Percentiles rank a stretch among this genome's conserved stretches.
phyloP scores from a whole-genome alignment of 345 rosid species.

The Aegle marmelos region DNA sequence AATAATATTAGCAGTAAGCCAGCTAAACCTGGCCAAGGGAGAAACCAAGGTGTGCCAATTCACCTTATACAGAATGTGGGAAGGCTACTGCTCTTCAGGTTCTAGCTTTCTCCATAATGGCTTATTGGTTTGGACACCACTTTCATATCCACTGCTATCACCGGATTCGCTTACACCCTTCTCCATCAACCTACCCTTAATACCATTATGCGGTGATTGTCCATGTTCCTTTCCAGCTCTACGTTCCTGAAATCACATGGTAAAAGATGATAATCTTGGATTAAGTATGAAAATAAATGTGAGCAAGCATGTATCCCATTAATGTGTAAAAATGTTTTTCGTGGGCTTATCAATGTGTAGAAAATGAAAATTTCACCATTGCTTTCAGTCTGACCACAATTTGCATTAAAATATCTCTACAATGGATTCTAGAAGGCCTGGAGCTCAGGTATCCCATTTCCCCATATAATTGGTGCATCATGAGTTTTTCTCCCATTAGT shows the following conservation, averaged over 20 bases:
- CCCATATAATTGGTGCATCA: background rate
- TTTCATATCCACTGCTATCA: slow-evolving; percentile 75
- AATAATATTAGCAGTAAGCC: background rate
- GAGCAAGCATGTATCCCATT: background rate
- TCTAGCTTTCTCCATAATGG: slow-evolving; percentile 45
- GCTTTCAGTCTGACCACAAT: background rate
- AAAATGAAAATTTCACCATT: background rate
- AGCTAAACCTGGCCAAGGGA: background rate
- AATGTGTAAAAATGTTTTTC: background rate
- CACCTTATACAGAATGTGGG: slow-evolving; percentile 15
- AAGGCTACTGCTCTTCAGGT: slow-evolving; percentile 38
- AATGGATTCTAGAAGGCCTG: background rate
- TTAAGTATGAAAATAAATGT: background rate
- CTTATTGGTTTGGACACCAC: slow-evolving; percentile 41
- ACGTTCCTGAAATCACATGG: slow-evolving; percentile 46
- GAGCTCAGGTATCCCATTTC: background rate
- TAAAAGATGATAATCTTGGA: background rate
- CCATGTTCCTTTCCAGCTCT: slow-evolving; percentile 52
- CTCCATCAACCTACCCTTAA: slow-evolving; percentile 42
- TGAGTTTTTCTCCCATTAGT: background rate
- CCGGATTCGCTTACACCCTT: slow-evolving; percentile 58
- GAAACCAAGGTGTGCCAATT: background rate
- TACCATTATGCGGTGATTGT: slow-evolving; percentile 24
- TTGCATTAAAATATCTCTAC: background rate
- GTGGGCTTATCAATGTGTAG: background rate